Evolutionary conservation across 1,284 basidiomycete species (phyloP).

Genomic region (Earliella scabrosa): DNA sequence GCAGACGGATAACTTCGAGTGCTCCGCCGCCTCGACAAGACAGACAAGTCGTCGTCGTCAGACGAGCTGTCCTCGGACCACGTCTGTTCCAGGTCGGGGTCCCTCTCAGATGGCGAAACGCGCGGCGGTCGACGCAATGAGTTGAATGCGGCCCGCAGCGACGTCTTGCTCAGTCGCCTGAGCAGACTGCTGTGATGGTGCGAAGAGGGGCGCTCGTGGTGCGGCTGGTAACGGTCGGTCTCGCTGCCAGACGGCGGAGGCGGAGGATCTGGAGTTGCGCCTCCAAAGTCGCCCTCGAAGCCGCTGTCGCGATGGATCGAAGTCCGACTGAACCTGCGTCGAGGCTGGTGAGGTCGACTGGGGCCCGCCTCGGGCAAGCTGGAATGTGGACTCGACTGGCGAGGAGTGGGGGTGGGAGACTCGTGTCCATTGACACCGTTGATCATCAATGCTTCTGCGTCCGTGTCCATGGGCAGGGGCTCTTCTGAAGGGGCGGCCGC

Average conservation of each 20-base stretch:
- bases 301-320: slow-evolving; percentile 6
- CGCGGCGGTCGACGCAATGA: slow-evolving; percentile 31
- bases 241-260: slow-evolving; percentile 26
- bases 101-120: slow-evolving; percentile 13
- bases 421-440: slow-evolving; percentile 36
- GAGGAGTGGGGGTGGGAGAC: slow-evolving; percentile 5
- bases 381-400: slow-evolving; percentile 1
- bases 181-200: slow-evolving; percentile 13
- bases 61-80: slow-evolving; percentile 76
- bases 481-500: slow-evolving; percentile 46
- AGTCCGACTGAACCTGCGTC: slow-evolving; percentile 19
- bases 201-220: slow-evolving; percentile 4
- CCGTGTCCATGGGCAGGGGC: slow-evolving; percentile 64
- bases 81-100: slow-evolving; percentile 37
- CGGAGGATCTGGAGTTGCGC: slow-evolving; percentile 35
- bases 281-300: slow-evolving; percentile 28
- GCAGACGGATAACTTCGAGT: slow-evolving; percentile 29
- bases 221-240: slow-evolving; percentile 11
- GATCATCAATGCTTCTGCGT: slow-evolving; percentile 41
- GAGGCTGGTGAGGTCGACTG: slow-evolving; percentile 18
- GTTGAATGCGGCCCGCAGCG: slow-evolving; percentile 52
- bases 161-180: slow-evolving; percentile 50
- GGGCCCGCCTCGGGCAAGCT: slow-evolving; percentile 9
- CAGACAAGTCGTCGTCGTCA: slow-evolving; percentile 53
- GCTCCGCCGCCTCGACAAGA: slow-evolving; percentile 31